Evolutionary conservation across 176 grass and related monocot genomes (phyloP).

Genomic region (Hordeum vulgare): MorexV3_pseudomolecules_assembly NC_058521.1:402561816-402562315

Average conservation of each 20-base stretch:
- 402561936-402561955: slow-evolving; percentile 75
- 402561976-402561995: slow-evolving; percentile 24
- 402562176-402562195: not conserved
- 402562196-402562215: not conserved
- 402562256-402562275: not conserved
- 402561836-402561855: slow-evolving; percentile 90
- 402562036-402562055: not conserved
- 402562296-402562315: not conserved
- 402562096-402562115: slow-evolving; percentile 10
- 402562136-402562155: not conserved
- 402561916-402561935: slow-evolving; percentile 87
- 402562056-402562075: not conserved
- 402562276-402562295: not conserved
- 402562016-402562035: not conserved
- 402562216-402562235: not conserved
- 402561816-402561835: slow-evolving; percentile 99
- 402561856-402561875: slow-evolving; percentile 88
- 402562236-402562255: not conserved
- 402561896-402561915: slow-evolving; percentile 73
- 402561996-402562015: slow-evolving; percentile 7
- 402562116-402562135: not conserved
- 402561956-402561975: slow-evolving; percentile 72
- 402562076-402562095: not conserved
- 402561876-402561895: slow-evolving; percentile 96
- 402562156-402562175: slow-evolving; percentile 12